phyloP scores from a whole-genome alignment of 179 eudicot genomes.

The Actinidia polygama region DNA sequence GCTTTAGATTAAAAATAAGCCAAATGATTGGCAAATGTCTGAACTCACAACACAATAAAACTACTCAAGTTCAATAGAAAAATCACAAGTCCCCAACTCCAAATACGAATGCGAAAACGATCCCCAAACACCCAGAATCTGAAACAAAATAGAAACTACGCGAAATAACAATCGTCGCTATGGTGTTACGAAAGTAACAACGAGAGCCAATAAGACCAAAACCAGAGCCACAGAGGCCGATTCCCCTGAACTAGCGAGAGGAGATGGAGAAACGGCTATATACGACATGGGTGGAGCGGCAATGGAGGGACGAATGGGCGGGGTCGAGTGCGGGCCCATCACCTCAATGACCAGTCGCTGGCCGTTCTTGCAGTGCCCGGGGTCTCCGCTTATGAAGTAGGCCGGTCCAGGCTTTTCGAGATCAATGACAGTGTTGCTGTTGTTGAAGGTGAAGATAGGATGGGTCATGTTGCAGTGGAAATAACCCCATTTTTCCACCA shows the following conservation, averaged over 20 bases:
- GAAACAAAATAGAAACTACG: neutral
- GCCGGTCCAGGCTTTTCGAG: conserved; percentile 39
- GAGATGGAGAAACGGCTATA: neutral
- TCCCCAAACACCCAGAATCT: too few species aligned
- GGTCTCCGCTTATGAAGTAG: conserved; percentile 61
- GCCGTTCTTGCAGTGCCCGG: conserved; percentile 50
- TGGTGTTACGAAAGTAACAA: neutral
- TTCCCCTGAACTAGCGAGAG: neutral
- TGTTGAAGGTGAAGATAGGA: conserved; percentile 29
- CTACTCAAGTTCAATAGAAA: neutral
- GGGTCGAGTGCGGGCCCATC: conserved; percentile 14
- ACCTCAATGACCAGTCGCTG: conserved; percentile 53
- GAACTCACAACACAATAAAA: neutral
- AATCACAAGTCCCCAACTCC: neutral
- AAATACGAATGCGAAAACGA: neutral
- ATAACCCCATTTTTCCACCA: conserved; percentile 22
- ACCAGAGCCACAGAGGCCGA: neutral
- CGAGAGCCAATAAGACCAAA: neutral
- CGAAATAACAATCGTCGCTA: neutral
- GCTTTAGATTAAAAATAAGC: too few species aligned
- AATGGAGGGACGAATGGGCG: neutral
- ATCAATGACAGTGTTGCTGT: conserved; percentile 39
- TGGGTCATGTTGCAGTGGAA: conserved; percentile 56
- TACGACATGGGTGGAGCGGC: neutral
- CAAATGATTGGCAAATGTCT: too few species aligned